Evolutionary conservation across 1,284 basidiomycete species (phyloP), one percentile per base, ranked within the genome.

Genomic region (Marasmius fiardii): DNA sequence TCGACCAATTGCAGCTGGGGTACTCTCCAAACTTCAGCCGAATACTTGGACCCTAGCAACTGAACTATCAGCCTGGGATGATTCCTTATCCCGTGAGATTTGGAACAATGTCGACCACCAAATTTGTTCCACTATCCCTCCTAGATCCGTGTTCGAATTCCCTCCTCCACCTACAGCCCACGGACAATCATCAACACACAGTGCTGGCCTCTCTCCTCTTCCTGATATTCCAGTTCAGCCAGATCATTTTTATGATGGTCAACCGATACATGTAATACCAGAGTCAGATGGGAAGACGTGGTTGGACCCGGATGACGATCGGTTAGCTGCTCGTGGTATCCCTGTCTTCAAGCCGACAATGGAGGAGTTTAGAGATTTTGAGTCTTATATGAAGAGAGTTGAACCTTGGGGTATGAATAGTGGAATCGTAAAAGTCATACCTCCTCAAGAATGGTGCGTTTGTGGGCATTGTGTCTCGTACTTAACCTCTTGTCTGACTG

Each of bases 341-440:
- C 95, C 95, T 14, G 92, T 98, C 14, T 98, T 98, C 80, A 90
- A 86, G 66, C 95, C 95, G 4, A 86, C 89, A 1, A 86, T 94
- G 82, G 86, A 88, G 52, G 91, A 95, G 63, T 96, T 95, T 64
- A 66, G 78, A 63, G 91, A 96, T 67, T 96, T 96, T 68, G 93
- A 95, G 66, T 84, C 70, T 3, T 98, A 94, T 69, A 88, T 96
- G 81, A 86, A 83, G 60, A 82, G 73, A 57, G 81, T 97, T 39
- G 92, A 94, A 67, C 81, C 83, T 55, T 98, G 95, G 92, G 95
- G 95, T 0, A 81, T 80, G 69, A 79, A 80, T 54, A 93, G 92
- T 62, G 94, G 95, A 20, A 95, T 98, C 58, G 88, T 95, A 60
- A 98, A 98, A 73, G 83, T 98, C 61, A 89, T 98, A 59, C 95